Percentiles rank a stretch among this genome's conserved stretches.
phyloP scores from a whole-genome alignment of 139 green algal genomes.

The Asterochloris sp. region DNA sequence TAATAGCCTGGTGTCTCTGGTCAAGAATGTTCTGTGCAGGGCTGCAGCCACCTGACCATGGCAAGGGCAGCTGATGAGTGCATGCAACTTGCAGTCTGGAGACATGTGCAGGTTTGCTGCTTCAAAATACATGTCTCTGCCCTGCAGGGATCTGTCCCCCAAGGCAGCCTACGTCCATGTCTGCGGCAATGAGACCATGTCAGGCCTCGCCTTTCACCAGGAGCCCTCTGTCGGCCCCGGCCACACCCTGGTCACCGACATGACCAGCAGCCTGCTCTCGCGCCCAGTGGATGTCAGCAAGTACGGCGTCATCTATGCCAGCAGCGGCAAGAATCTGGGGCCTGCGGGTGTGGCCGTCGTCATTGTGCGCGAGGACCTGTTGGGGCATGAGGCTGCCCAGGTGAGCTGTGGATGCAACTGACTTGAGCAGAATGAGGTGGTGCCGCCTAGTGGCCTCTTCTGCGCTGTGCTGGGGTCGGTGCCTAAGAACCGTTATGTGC shows the following conservation, averaged over 20 bases:
- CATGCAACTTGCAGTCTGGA: not conserved
- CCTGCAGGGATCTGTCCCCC: conserved; percentile 18
- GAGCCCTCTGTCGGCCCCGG: conserved; percentile 33
- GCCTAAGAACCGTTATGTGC: too few species aligned
- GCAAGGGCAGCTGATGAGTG: not conserved
- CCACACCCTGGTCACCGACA: conserved; percentile 52
- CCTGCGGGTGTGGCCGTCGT: conserved; percentile 29
- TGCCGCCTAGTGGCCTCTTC: too few species aligned
- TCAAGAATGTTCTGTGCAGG: not conserved
- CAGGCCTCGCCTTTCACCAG: conserved; percentile 64
- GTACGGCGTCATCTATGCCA: conserved; percentile 52
- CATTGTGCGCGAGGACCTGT: conserved; percentile 32
- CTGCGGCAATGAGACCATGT: conserved; percentile 68
- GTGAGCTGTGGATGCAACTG: not conserved
- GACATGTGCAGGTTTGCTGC: not conserved
- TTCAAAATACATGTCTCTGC: not conserved
- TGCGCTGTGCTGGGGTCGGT: too few species aligned
- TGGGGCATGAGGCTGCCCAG: conserved; percentile 16
- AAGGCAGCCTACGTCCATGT: conserved; percentile 39
- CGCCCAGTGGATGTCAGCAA: conserved; percentile 64
- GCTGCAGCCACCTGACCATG: not conserved
- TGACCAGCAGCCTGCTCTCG: conserved; percentile 65
- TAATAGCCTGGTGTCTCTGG: too few species aligned
- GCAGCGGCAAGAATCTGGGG: conserved; percentile 36
- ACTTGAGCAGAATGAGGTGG: too few species aligned